Evolutionary conservation across 257 asterid species (phyloP).

Genomic region (Scutellaria barbata): DNA sequence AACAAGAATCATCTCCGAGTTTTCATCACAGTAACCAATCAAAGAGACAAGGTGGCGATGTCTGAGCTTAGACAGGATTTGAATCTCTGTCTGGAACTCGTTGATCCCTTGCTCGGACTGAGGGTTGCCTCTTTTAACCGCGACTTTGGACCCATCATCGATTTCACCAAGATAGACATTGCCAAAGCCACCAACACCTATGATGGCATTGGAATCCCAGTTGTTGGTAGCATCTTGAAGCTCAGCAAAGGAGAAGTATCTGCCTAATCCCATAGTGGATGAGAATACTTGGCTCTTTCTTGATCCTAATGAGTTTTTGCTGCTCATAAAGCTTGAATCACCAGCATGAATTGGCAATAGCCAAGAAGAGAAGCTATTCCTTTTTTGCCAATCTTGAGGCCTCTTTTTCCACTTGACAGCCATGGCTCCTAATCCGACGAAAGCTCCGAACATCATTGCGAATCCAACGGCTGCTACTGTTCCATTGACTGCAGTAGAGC

Average conservation of each 20-base stretch:
- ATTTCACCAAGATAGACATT: slow-evolving; percentile 73
- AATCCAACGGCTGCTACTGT: slow-evolving; percentile 87
- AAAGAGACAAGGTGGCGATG: slow-evolving; percentile 91
- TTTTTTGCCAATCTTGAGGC: slow-evolving; percentile 86
- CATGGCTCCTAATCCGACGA: slow-evolving; percentile 86
- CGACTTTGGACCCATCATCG: slow-evolving; percentile 78
- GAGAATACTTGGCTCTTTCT: slow-evolving; percentile 58
- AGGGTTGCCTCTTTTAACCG: slow-evolving; percentile 89
- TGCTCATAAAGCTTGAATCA: slow-evolving; percentile 48
- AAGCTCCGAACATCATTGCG: slow-evolving; percentile 96
- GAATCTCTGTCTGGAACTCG: slow-evolving; percentile 91
- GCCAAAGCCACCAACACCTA: slow-evolving; percentile 94
- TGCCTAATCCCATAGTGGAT: slow-evolving; percentile 55
- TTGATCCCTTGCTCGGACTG: slow-evolving; percentile 94
- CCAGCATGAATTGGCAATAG: slow-evolving; percentile 75
- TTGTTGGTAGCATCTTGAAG: slow-evolving; percentile 76
- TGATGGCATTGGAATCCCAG: slow-evolving; percentile 66
- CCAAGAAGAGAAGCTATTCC: slow-evolving; percentile 89
- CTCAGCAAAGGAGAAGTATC: slow-evolving; percentile 57
- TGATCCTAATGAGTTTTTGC: slow-evolving; percentile 46
- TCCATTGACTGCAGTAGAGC: slow-evolving; percentile 40
- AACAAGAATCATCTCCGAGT: slow-evolving; percentile 87
- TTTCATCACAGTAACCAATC: slow-evolving; percentile 90
- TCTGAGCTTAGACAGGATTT: slow-evolving; percentile 83
- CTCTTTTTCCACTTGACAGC: slow-evolving; percentile 94